Evolutionary conservation across 2,329 filamentous ascomycete genomes (phyloP).

Genomic region (Colletotrichum sp.): DNA sequence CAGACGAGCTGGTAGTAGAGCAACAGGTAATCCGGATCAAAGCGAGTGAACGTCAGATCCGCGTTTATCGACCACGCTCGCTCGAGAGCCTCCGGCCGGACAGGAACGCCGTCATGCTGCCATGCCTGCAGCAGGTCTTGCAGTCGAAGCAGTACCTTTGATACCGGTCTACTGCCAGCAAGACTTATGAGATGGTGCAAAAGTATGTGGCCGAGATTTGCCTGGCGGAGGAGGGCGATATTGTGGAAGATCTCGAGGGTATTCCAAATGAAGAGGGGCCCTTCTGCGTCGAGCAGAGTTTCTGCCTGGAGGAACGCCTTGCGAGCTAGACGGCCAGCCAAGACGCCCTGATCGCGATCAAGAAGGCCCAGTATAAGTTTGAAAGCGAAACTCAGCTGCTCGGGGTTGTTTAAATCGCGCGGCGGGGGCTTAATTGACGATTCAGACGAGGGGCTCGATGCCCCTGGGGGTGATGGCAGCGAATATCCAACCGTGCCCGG

Average conservation of each 20-base stretch:
- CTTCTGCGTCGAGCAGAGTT: conserved; percentile 19
- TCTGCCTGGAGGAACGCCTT: conserved; percentile 26
- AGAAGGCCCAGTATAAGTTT: conserved; percentile 21
- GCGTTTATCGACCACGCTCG: conserved; percentile 24
- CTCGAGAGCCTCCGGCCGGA: conserved; percentile 4
- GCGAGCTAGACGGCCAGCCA: conserved; percentile 24
- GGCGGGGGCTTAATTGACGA: neutral
- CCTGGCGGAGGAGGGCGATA: conserved; percentile 2
- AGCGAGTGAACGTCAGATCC: conserved; percentile 16
- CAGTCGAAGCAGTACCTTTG: neutral
- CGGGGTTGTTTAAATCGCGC: neutral
- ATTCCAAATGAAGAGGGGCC: conserved; percentile 19
- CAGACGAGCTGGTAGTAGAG: conserved; percentile 23
- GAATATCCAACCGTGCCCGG: neutral
- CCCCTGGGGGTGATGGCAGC: neutral
- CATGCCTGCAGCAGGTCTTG: neutral
- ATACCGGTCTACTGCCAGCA: neutral
- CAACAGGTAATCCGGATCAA: conserved; percentile 10
- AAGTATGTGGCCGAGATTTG: conserved; percentile 12
- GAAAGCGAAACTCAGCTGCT: conserved; percentile 21
- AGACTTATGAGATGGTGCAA: conserved; percentile 15
- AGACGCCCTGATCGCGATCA: conserved; percentile 15
- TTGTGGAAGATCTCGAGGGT: conserved; percentile 16
- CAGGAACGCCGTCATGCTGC: neutral
- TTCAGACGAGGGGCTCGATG: neutral